These are phyloP conservation scores for Mortierella claussenii DNA, from an alignment of 192 early-diverging fungal genomes.

Conservation along the genomic window DNA sequence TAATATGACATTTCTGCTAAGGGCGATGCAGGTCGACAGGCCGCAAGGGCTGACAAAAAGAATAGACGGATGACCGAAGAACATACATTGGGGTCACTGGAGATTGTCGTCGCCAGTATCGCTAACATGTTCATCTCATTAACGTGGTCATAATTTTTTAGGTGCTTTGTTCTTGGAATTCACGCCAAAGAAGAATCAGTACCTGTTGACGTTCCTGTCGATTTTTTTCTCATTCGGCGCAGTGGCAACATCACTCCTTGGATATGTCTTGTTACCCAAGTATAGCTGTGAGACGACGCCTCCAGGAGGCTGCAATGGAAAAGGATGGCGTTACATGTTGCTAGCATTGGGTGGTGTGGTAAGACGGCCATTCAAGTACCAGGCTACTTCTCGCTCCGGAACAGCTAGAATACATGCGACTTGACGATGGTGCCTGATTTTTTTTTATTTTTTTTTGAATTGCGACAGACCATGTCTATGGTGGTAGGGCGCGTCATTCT, in stretches of 20 bases:
- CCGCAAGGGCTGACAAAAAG: too few species aligned
- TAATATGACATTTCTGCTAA: too few species aligned
- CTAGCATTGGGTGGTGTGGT: slow-evolving; percentile 63
- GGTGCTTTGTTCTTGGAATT: slow-evolving; percentile 90
- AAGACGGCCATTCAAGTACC: not conserved
- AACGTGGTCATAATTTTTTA: slow-evolving; percentile 20
- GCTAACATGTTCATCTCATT: too few species aligned
- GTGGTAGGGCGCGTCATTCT: slow-evolving; percentile 72
- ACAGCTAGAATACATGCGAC: not conserved
- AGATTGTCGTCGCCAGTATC: too few species aligned
- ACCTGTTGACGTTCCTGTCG: slow-evolving; percentile 85
- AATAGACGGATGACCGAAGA: too few species aligned
- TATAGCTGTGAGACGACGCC: slow-evolving; percentile 70
- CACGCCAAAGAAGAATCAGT: slow-evolving; percentile 79
- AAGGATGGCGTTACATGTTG: slow-evolving; percentile 86
- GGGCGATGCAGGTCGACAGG: too few species aligned
- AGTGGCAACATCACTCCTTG: slow-evolving; percentile 73
- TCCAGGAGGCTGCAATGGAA: slow-evolving; percentile 69
- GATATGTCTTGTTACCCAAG: slow-evolving; percentile 71
- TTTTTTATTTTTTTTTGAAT: slow-evolving; percentile 5
- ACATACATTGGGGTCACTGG: too few species aligned
- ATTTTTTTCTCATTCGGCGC: slow-evolving; percentile 88
- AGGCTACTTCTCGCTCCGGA: not conserved
- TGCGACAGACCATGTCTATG: slow-evolving; percentile 71
- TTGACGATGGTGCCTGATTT: too few species aligned